Base-by-base conservation (phyloP, 805 yeast genomes). In the Candida wancherniae region DNA sequence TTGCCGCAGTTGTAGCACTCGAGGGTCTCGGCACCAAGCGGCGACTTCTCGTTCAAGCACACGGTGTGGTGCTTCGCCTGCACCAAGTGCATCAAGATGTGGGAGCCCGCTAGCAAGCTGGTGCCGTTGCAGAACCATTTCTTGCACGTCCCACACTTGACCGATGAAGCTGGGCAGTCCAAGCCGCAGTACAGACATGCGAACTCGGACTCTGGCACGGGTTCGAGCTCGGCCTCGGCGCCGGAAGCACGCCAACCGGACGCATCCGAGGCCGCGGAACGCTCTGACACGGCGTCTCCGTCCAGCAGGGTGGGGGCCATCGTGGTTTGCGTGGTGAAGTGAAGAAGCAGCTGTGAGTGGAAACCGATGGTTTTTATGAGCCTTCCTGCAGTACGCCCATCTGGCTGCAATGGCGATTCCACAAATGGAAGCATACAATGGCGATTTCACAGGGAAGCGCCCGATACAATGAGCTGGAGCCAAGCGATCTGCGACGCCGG, bases 1-100 rank as follows among this genome's bases (percentile, higher is more conserved):
- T 73, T 75, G 18, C 95, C 95, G 63, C 97, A 88, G 50, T 79
- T 80, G 59, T 87, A 88, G 61, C 97, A 88, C 55, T 88, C 97
- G 36, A 88, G 61, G 2, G 77, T 70, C 5, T 88, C 80, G 32
- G 83, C 95, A n/a, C 96, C 96, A 15, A 87, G 63, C 39, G 84
- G 87, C 2, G 88, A 79, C 15, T 81, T 82, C 21, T 78, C 78
- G 53, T 87, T 95, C 26, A 86, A 67, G 2, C 81, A 67, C 3
- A 88, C 86, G 18, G 52, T 64, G 46, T 79, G 77, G 53, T 88
- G 97, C 39, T 80, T 75, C 1, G 95, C 73, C 44, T 84, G 61
- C 17, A 86, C 94, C 52, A 87, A 60, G 57, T 88, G 97, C 11
- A 84, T 83, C 12, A 88, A 77, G 10, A 88, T 84, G 54, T 88